phyloP scores from a whole-genome alignment of 2,329 filamentous ascomycete species.

The Ophiostoma fasciatum region DNA sequence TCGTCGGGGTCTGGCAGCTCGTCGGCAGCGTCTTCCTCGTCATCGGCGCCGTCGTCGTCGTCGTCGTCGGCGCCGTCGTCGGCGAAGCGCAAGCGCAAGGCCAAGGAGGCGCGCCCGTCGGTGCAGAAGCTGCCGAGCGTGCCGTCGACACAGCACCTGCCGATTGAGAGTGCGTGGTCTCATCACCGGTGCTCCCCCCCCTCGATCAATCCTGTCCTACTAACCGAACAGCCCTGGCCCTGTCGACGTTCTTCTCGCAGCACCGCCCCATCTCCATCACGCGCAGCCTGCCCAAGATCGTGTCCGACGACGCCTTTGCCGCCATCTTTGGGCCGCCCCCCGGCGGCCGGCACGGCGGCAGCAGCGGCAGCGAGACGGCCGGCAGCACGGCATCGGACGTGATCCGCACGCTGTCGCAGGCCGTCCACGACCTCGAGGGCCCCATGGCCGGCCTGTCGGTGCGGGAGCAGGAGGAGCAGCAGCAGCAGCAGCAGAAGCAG shows the following conservation, averaged over 20 bases:
- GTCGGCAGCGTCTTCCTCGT: slow-evolving; percentile 15
- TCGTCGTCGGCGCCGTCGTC: slow-evolving; percentile 26
- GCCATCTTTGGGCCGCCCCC: slow-evolving; percentile 55
- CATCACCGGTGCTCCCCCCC: too few species aligned
- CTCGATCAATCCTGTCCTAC: slow-evolving; percentile 16
- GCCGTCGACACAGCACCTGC: slow-evolving; percentile 58
- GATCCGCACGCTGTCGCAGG: slow-evolving; percentile 49
- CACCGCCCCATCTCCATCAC: slow-evolving; percentile 88
- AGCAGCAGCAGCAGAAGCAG: slow-evolving; percentile 25
- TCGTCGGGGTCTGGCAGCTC: too few species aligned
- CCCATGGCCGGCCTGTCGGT: slow-evolving; percentile 40
- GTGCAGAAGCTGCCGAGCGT: slow-evolving; percentile 52
- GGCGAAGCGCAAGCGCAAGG: slow-evolving; percentile 43
- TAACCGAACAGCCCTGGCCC: slow-evolving; percentile 52
- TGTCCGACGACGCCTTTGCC: slow-evolving; percentile 63
- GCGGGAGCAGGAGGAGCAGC: slow-evolving; percentile 10
- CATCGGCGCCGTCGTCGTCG: slow-evolving; percentile 5
- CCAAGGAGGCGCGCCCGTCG: slow-evolving; percentile 28
- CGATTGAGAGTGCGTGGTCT: slow-evolving; percentile 51
- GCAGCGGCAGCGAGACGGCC: slow-evolving; percentile 24
- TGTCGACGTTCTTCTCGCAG: slow-evolving; percentile 90
- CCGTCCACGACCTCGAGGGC: slow-evolving; percentile 44
- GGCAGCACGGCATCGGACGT: slow-evolving; percentile 41
- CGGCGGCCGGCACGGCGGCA: slow-evolving; percentile 17
- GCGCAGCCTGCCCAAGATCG: slow-evolving; percentile 58